Base-by-base conservation (phyloP, 140 eudicot genomes). In the Stevia rebaudiana region DNA sequence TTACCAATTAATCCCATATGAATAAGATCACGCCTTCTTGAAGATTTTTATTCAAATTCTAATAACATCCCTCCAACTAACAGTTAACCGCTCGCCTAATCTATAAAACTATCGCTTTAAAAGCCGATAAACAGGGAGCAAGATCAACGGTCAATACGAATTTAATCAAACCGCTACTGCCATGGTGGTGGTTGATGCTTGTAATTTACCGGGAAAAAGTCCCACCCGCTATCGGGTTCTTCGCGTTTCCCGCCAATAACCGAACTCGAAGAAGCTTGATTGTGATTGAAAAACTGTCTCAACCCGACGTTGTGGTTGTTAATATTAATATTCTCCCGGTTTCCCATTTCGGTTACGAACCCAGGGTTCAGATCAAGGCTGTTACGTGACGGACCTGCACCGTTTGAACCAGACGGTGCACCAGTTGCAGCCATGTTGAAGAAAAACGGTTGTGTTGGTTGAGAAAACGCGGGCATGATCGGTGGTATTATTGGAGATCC, bases 211-310 rank as follows among this genome's bases (percentile, higher is more conserved):
- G 90, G 84, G 61, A 75, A 78, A 8, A 82, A 22, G 15, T 88
- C 94, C 94, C 85, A 88, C 10, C 96, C 90, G 43, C 79, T 41
- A 10, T 90, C 95, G 1, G 86, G 87, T 77, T 90, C 97, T 72
- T 86, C 80, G 8, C 95, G 86, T 71, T 87, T 91, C 73, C 82
- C 90, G 44, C 84, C 81, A n/a, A 79, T 51, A 55, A 80, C 84
- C n/a, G 86, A 75, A 74, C 90, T 74, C 3, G 83, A 74, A 36
- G 79, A 74, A 4, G 70, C 79, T 68, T 74, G 79, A 60, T 53
- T 33, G 65, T 61, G 69, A 61, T 67, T 74, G 23, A 82, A 76
- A 69, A 87, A 78, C 82, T 74, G 90, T 63, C 91, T 72, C 23
- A 81, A 68, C 16, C 71, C 71, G 37, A 64, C 8, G 63, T 56